Evolutionary conservation across 768 basidiomycete genomes (phyloP).

Genomic region (Leccinum pellstonianum): DNA sequence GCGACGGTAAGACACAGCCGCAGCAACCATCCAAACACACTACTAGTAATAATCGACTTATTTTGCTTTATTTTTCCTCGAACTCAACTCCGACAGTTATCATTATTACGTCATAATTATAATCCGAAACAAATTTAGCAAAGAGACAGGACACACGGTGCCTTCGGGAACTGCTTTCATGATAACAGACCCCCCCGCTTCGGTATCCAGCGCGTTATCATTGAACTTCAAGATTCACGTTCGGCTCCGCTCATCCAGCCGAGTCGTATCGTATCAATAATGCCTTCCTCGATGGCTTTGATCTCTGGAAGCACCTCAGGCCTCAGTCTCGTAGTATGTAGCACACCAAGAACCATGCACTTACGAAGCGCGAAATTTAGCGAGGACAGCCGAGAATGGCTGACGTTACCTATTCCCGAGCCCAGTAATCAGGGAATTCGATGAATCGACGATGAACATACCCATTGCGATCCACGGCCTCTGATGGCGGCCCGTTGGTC

Average conservation of each 20-base stretch:
- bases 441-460: background rate
- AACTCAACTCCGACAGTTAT: conserved; percentile 23
- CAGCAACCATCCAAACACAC: conserved; percentile 1
- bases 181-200: background rate
- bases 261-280: background rate
- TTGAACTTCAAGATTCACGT: background rate
- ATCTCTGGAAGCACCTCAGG: background rate
- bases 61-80: conserved; percentile 12
- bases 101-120: background rate
- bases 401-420: background rate
- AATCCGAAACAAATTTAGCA: too few species aligned
- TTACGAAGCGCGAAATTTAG: background rate
- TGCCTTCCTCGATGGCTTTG: background rate
- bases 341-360: too few species aligned
- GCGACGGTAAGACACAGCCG: conserved; percentile 14
- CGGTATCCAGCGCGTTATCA: background rate
- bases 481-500: background rate
- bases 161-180: background rate
- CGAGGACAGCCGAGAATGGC: background rate
- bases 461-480: background rate
- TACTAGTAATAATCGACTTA: conserved; percentile 17
- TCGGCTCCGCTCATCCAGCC: background rate
- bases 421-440: background rate
- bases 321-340: background rate
- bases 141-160: background rate